Conservation (phyloP, 805 yeast species). For the Sugiyamaella mastotermitis region DNA sequence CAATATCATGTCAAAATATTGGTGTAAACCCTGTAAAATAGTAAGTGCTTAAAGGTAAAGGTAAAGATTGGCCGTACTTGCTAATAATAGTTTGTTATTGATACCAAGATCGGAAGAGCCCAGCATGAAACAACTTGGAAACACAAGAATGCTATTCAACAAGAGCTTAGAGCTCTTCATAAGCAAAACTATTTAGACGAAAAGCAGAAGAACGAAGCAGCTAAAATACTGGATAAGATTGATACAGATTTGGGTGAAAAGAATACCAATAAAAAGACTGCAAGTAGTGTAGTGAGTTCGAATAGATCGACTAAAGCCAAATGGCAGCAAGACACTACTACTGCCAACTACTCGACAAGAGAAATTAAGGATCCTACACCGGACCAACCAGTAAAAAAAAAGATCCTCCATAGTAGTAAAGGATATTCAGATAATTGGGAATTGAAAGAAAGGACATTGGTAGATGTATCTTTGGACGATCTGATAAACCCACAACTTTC, state of each 20-base stretch:
- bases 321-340: slow-evolving; percentile 7
- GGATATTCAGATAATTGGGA: slow-evolving; percentile 6
- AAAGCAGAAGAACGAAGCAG: slow-evolving; percentile 16
- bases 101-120: slow-evolving; percentile 28
- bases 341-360: slow-evolving; percentile 3
- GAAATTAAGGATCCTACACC: slow-evolving; percentile 10
- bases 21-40: slow-evolving; percentile 35
- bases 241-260: slow-evolving; percentile 9
- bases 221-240: slow-evolving; percentile 15
- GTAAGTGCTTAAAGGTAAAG: slow-evolving; percentile 21
- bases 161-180: slow-evolving; percentile 26
- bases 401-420: slow-evolving; percentile 2
- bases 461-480: too few relatives aligned
- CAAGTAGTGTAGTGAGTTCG: slow-evolving; percentile 7
- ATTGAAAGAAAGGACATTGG: slow-evolving; percentile 4
- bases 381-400: slow-evolving; percentile 2
- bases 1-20: slow-evolving; percentile 27
- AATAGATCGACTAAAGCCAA: slow-evolving; percentile 1
- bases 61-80: background rate
- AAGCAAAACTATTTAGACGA: slow-evolving; percentile 22
- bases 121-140: slow-evolving; percentile 32
- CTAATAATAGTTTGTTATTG: slow-evolving; percentile 33
- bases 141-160: slow-evolving; percentile 26
- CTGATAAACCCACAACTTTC: too few relatives aligned
- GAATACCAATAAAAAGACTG: slow-evolving; percentile 6